Base-by-base conservation (phyloP, 2,329 filamentous ascomycete species). In the Fusarium chlamydosporum region DNA sequence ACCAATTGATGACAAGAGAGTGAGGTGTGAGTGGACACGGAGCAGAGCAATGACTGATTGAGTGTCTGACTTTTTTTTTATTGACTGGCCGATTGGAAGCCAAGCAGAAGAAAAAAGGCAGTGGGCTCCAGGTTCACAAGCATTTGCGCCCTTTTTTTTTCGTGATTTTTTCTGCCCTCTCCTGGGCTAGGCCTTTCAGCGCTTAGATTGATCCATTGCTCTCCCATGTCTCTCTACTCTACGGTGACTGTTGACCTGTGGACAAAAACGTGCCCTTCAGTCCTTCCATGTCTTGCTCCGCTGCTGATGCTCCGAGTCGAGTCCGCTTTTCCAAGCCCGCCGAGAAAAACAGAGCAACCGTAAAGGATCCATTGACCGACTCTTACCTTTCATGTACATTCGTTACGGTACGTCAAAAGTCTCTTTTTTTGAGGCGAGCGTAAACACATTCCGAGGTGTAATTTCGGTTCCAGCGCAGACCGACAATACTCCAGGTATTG, bases 131-230 rank as follows among this genome's bases (percentile, higher is more conserved):
- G 51, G 43, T 56, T 50, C 40, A 57, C 43, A 26, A 34, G 20
- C 18, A 38, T 64, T 67, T 54, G 62, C 53, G 63, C 55, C 59
- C 57, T 64, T 67, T 68, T 58, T 64, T 59, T 55, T 56, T 34
- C 18, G 52, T 42, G 18, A 16, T 16, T 50, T 66, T 60, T 52
- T 51, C 50, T 50, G 54, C 26, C 23, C 33, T 61, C 53, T 58
- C 38, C 43, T 63, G 42, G 37, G 41, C 61, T 65, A 68, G 33
- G 50, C 46, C 33, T 31, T 47, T 61, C 56, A 50, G 62, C 53
- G 61, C 62, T 67, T 70, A 72, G 71, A 72, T 73, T 67, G 63
- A 71, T 72, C 68, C 67, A 64, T 71, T 31, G 53, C 29, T 43
- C 20, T 18, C 34, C 7, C 26, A 35, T 51, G 33, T 18, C 50